Evolutionary conservation across 2,329 filamentous ascomycete genomes (phyloP).

Genomic region (Ophioceras dolichostomum): DNA sequence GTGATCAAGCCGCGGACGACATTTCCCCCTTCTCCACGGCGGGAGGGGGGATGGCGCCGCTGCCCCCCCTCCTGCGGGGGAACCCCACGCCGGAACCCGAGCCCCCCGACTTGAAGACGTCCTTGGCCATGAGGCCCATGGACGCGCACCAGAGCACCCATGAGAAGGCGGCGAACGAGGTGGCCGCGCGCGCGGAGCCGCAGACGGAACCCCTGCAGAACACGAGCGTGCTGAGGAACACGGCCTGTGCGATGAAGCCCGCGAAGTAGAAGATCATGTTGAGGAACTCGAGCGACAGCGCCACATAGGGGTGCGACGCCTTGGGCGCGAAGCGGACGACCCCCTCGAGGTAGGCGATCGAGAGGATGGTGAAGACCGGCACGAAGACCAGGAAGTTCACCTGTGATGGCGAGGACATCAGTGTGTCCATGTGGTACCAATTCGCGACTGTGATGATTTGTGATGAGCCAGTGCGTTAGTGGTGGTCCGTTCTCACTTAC

Average conservation of each 20-base stretch:
- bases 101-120: slow-evolving; percentile 31
- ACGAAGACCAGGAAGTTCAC: slow-evolving; percentile 46
- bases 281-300: slow-evolving; percentile 33
- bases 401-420: slow-evolving; percentile 38
- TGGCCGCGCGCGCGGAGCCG: slow-evolving; percentile 38
- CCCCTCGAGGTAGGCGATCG: slow-evolving; percentile 40
- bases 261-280: slow-evolving; percentile 47
- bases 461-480: too few species aligned
- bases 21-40: slow-evolving; percentile 2
- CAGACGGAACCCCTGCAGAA: slow-evolving; percentile 48
- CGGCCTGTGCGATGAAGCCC: slow-evolving; percentile 44
- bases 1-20: slow-evolving; percentile 2
- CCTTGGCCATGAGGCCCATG: slow-evolving; percentile 29
- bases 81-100: neutral
- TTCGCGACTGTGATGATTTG: slow-evolving; percentile 34
- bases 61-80: slow-evolving; percentile 1
- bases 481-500: too few species aligned
- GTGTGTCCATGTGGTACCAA: slow-evolving; percentile 46
- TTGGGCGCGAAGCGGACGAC: slow-evolving; percentile 30
- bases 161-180: slow-evolving; percentile 39
- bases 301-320: slow-evolving; percentile 33
- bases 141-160: slow-evolving; percentile 42
- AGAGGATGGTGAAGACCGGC: slow-evolving; percentile 40
- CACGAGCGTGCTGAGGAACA: slow-evolving; percentile 41
- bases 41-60: slow-evolving; percentile 1